Base-by-base conservation (phyloP, 306 rosid genomes). In the Trifolium dubium region DNA sequence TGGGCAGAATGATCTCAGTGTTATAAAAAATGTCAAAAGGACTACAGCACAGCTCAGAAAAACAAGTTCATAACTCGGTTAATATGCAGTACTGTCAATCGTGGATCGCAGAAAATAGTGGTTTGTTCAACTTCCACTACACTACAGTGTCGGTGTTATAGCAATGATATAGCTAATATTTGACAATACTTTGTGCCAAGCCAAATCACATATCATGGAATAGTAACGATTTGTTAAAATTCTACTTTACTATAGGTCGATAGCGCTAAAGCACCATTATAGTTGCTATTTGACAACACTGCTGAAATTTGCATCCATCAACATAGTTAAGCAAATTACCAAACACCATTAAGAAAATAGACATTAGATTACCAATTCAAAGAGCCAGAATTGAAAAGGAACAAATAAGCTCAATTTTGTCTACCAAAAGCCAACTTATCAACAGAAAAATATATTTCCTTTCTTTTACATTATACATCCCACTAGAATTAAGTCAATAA, bases 1-100 rank as follows among this genome's bases (percentile, higher is more conserved):
- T 19, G 34, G 34, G 65, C 50, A 3, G 12, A 67, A 14, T 15
- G 12, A 23, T 11, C 61, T 35, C 63, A 56, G 66, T 29, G 31
- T 43, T 64, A 32, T 40, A 5, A 59, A 59, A 8, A 18, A 28
- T 69, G 47, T 78, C 64, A 39, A 59, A 32, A 46, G 44, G 54
- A 59, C 43, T 61, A 15, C 56, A 70, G 9, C 67, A 63, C 30
- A 29, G 44, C 40, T 64, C 73, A 19, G 50, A 60, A 40, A 39
- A 59, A 50, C 10, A 50, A 39, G 39, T 28, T n/a, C 53, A 40
- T 30, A 72, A 56, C 46, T 44, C 3, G 3, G 67, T 47, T 10
- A 4, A 60, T 30, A 12, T 18, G 31, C 60, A 18, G 31, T 18
- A 2, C 18, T 53, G 60, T 53, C 31, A 53, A 53, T 53, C 2